phyloP scores from a whole-genome alignment of 306 rosid species.

The Cicer judaicum region DNA sequence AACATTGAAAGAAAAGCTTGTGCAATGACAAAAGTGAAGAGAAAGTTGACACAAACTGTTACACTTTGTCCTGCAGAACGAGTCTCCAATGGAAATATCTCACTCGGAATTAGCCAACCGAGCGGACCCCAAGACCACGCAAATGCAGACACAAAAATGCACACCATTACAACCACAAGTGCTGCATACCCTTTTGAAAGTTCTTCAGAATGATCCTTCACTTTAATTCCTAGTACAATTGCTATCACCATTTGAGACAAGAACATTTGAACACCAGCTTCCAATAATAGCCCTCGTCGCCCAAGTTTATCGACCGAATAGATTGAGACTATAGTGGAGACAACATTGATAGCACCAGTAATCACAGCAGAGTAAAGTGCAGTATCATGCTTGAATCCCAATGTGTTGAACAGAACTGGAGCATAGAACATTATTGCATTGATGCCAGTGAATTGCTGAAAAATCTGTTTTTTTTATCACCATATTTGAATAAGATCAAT shows the following conservation, averaged over 20 bases:
- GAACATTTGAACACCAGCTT: slow-evolving; percentile 86
- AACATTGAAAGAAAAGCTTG: slow-evolving; percentile 88
- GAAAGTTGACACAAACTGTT: slow-evolving; percentile 70
- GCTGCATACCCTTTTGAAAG: slow-evolving; percentile 54
- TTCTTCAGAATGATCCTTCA: slow-evolving; percentile 49
- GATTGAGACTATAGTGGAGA: slow-evolving; percentile 74
- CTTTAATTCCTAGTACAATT: slow-evolving; percentile 61
- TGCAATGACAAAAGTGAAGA: slow-evolving; percentile 77
- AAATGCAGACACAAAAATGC: slow-evolving; percentile 71
- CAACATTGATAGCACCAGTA: slow-evolving; percentile 72
- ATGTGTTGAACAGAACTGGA: slow-evolving; percentile 72
- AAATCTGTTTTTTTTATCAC: slow-evolving; percentile 56
- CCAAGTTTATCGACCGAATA: slow-evolving; percentile 76
- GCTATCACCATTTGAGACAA: slow-evolving; percentile 71
- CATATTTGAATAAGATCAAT: slow-evolving; percentile 39
- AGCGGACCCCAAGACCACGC: slow-evolving; percentile 99
- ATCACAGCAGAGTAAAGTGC: slow-evolving; percentile 80
- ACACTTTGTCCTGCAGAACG: slow-evolving; percentile 87
- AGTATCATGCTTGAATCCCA: slow-evolving; percentile 75
- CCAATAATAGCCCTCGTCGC: slow-evolving; percentile 62
- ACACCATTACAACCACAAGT: slow-evolving; percentile 69
- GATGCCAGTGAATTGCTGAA: slow-evolving; percentile 85
- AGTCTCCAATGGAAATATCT: slow-evolving; percentile 82
- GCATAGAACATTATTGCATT: slow-evolving; percentile 96
- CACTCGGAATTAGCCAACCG: slow-evolving; percentile 86